Percentiles rank a stretch among this genome's conserved stretches.
phyloP scores from a whole-genome alignment of 1,284 basidiomycete species.

The Ceratobasidium sp. region DNA sequence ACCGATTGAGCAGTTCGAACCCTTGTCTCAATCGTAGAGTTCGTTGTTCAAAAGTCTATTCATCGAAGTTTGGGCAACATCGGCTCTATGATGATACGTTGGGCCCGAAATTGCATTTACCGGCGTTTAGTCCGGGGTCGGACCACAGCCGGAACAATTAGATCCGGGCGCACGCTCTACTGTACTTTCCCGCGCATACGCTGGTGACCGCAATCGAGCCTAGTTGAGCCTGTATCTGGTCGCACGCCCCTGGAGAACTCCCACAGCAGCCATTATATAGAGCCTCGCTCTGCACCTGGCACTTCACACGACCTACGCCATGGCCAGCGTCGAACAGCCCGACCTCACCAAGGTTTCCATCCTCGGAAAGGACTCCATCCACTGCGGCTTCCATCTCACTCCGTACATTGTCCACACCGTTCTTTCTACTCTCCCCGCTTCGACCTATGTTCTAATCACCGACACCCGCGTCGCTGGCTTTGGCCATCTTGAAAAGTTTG shows the following conservation, averaged over 20 bases:
- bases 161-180: constrained; percentile 13
- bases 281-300: not conserved
- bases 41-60: too few relatives aligned
- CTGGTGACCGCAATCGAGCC: constrained; percentile 15
- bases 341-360: constrained; percentile 70
- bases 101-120: not conserved
- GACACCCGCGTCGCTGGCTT: constrained; percentile 84
- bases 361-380: constrained; percentile 86
- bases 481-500: constrained; percentile 74
- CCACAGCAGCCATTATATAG: constrained; percentile 34
- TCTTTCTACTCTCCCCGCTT: constrained; percentile 75
- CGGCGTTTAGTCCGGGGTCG: constrained; percentile 17
- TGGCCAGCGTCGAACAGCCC: constrained; percentile 37
- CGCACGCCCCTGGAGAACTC: constrained; percentile 37
- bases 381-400: constrained; percentile 89
- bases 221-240: constrained; percentile 34
- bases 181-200: constrained; percentile 27
- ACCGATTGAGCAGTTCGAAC: not conserved
- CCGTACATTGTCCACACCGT: constrained; percentile 87
- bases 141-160: constrained; percentile 19
- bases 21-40: not conserved
- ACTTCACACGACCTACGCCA: constrained; percentile 34
- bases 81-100: too few relatives aligned
- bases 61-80: too few relatives aligned
- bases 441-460: constrained; percentile 92